phyloP scores from a whole-genome alignment of 2,329 filamentous ascomycete genomes.

The Penicillium sp. region DNA sequence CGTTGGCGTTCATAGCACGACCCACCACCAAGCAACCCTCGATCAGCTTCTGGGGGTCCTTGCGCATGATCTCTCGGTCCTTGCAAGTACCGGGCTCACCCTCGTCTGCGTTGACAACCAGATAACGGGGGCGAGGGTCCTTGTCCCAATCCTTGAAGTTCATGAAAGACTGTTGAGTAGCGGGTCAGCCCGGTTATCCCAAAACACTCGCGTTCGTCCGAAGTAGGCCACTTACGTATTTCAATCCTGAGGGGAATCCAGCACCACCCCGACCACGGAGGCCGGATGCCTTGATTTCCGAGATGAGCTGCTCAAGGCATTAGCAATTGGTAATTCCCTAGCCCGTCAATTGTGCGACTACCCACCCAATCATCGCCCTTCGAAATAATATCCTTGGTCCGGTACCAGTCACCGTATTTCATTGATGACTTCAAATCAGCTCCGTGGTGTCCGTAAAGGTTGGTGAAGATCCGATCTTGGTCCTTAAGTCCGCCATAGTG shows the following conservation, averaged over 20 bases:
- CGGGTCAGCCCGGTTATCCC: slow-evolving; percentile 8
- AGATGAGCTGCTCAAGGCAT: slow-evolving; percentile 61
- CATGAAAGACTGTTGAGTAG: slow-evolving; percentile 75
- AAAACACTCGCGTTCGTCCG: slow-evolving; percentile 1
- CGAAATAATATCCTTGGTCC: slow-evolving; percentile 94
- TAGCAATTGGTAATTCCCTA: slow-evolving; percentile 16
- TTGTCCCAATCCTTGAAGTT: slow-evolving; percentile 99
- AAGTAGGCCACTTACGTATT: slow-evolving; percentile 68
- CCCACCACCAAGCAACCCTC: slow-evolving; percentile 94
- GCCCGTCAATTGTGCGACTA: slow-evolving; percentile 7
- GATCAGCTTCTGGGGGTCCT: slow-evolving; percentile 97
- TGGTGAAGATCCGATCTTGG: slow-evolving; percentile 98
- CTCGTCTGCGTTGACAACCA: slow-evolving; percentile 97
- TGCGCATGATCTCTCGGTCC: slow-evolving; percentile 99
- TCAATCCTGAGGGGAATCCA: slow-evolving; percentile 94
- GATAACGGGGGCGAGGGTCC: slow-evolving; percentile 86
- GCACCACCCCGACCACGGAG: slow-evolving; percentile 92
- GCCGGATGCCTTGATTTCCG: slow-evolving; percentile 92
- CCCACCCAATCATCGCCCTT: slow-evolving; percentile 91
- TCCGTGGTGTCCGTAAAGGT: slow-evolving; percentile 88
- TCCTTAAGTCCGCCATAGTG: slow-evolving; percentile 82
- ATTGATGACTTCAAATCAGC: slow-evolving; percentile 85
- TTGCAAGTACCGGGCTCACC: slow-evolving; percentile 98
- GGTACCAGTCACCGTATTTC: slow-evolving; percentile 99
- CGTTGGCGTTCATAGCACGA: slow-evolving; percentile 96